Evolutionary conservation across 192 early-diverging fungal genomes (phyloP).

Genomic region (Dissophora globulifera): DNA sequence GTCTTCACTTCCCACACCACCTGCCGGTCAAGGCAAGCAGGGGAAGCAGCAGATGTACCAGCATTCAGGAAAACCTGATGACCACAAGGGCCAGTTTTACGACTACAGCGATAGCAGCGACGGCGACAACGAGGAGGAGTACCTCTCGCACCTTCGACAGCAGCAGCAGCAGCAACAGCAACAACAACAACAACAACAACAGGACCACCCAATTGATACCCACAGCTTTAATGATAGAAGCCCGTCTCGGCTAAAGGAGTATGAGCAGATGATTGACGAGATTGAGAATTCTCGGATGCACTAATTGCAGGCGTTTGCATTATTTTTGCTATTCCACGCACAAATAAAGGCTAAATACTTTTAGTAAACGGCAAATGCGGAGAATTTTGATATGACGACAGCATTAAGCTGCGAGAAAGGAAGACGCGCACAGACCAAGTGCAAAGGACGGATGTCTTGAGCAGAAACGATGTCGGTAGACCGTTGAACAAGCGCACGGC

Average conservation of each 20-base stretch:
- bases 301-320: constrained; percentile 7
- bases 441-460: no score
- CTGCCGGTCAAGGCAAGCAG: no score
- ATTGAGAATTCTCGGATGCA: constrained; percentile 35
- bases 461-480: no score
- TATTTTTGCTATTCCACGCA: background rate
- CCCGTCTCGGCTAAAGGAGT: constrained; percentile 29
- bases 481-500: no score
- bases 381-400: no score
- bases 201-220: constrained; percentile 32
- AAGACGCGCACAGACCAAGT: no score
- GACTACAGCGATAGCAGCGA: constrained; percentile 30
- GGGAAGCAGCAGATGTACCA: constrained; percentile 15
- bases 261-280: constrained; percentile 50
- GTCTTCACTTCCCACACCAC: no score
- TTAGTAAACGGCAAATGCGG: no score
- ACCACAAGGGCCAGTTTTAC: constrained; percentile 32
- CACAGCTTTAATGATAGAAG: constrained; percentile 37
- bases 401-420: no score
- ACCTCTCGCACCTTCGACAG: constrained; percentile 28
- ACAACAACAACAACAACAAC: constrained; percentile 15
- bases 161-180: constrained; percentile 17
- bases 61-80: constrained; percentile 4
- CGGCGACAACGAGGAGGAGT: constrained; percentile 36
- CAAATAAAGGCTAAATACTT: no score